Conservation (phyloP, 1,139 yeast genomes). For the Kodamaea fungicola region DNA sequence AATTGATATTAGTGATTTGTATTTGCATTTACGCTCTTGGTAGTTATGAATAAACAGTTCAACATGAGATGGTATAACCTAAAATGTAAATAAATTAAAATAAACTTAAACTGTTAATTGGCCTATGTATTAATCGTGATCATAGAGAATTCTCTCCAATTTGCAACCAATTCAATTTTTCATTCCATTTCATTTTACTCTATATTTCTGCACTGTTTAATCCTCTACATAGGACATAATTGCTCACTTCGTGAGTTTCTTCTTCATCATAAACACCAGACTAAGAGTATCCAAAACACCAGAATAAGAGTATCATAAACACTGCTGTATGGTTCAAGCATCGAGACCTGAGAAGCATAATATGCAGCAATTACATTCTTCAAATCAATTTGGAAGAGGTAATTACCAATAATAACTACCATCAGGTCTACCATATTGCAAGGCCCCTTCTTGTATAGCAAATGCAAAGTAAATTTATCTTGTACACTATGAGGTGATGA, state of each 20-base stretch:
- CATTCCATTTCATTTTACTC: too few relatives aligned
- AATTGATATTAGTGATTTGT: too few relatives aligned
- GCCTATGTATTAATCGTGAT: too few relatives aligned
- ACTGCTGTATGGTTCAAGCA: slow-evolving; percentile 10
- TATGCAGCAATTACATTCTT: slow-evolving; percentile 40
- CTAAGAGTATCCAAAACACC: too few relatives aligned
- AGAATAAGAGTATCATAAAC: neutral
- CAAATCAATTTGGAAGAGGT: slow-evolving; percentile 44
- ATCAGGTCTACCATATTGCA: slow-evolving; percentile 39
- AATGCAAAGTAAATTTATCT: slow-evolving; percentile 5
- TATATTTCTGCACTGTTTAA: too few relatives aligned
- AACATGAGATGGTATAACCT: slow-evolving; percentile 13
- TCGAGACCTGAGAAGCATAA: slow-evolving; percentile 40
- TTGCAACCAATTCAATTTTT: too few relatives aligned
- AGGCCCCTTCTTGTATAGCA: slow-evolving; percentile 13
- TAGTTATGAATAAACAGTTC: slow-evolving; percentile 9
- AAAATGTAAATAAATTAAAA: too few relatives aligned
- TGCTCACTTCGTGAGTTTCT: neutral
- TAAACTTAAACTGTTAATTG: too few relatives aligned
- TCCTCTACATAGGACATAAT: too few relatives aligned
- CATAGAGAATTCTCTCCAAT: too few relatives aligned
- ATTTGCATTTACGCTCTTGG: too few relatives aligned
- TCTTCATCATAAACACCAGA: slow-evolving; percentile 14
- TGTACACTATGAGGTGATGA: slow-evolving; percentile 4
- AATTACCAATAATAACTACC: slow-evolving; percentile 43